Evolutionary conservation across 306 rosid species (phyloP).

Genomic region (Mimosa bimucronata): DNA sequence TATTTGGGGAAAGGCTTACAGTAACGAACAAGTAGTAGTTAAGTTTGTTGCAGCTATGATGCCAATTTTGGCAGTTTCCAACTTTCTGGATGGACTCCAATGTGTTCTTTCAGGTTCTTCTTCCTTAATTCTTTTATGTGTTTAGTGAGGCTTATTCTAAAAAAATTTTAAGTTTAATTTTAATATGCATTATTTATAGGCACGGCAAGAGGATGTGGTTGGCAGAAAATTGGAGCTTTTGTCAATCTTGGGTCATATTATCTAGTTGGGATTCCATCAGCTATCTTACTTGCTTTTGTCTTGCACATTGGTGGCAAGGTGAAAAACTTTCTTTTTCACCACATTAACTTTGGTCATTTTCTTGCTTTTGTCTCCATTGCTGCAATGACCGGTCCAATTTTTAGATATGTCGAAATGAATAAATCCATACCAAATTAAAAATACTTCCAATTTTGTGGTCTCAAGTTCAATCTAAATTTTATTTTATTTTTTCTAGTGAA

Average conservation of each 20-base stretch:
- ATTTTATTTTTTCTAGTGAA: background rate
- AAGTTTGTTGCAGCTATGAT: background rate
- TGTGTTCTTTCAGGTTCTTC: conserved; percentile 1
- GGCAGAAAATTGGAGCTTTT: background rate
- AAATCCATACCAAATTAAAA: background rate
- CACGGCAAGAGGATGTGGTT: background rate
- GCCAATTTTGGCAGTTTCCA: background rate
- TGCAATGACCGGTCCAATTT: too few species aligned
- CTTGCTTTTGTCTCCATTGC: background rate
- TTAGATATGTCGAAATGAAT: too few species aligned
- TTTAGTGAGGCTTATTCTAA: background rate
- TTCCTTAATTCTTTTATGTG: background rate
- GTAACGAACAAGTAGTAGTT: background rate
- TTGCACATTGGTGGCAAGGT: background rate
- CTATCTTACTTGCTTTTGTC: background rate
- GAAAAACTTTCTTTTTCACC: background rate
- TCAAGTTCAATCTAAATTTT: background rate
- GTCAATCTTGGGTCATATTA: background rate
- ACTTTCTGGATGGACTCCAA: background rate
- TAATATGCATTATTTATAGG: background rate
- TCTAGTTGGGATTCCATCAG: background rate
- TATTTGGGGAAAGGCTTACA: background rate
- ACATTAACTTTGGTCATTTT: background rate
- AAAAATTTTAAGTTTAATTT: background rate
- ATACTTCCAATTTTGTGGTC: background rate